Conservation (phyloP, 805 yeast species). For the Candida jianshihensis region DNA sequence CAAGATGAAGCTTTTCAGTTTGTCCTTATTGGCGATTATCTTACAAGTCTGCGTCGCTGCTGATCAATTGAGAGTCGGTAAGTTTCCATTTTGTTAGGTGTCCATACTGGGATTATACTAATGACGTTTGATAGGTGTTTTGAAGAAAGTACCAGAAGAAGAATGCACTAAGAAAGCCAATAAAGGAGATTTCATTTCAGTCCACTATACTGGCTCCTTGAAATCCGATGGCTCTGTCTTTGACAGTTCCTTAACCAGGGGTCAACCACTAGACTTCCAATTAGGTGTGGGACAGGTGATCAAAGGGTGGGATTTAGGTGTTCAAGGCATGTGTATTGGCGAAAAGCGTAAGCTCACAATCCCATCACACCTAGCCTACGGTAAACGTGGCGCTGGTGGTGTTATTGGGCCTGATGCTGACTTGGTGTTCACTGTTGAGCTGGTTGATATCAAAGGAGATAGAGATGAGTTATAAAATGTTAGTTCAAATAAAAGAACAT, state of each 20-base stretch:
- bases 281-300: slow-evolving; percentile 79
- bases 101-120: neutral
- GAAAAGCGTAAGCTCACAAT: slow-evolving; percentile 75
- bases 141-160: slow-evolving; percentile 39
- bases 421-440: slow-evolving; percentile 58
- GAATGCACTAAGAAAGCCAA: slow-evolving; percentile 53
- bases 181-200: slow-evolving; percentile 61
- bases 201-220: slow-evolving; percentile 74
- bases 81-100: neutral
- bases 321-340: slow-evolving; percentile 73
- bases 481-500: too few relatives aligned
- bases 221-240: slow-evolving; percentile 58
- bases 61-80: slow-evolving; percentile 9
- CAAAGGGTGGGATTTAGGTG: slow-evolving; percentile 87
- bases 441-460: slow-evolving; percentile 51
- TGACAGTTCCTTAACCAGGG: slow-evolving; percentile 65
- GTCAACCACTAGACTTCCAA: slow-evolving; percentile 60
- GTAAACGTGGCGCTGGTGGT: slow-evolving; percentile 67
- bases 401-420: slow-evolving; percentile 76
- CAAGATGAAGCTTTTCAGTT: neutral
- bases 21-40: neutral
- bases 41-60: slow-evolving; percentile 1
- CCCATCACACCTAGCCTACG: slow-evolving; percentile 77
- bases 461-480: slow-evolving; percentile 16
- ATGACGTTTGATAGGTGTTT: slow-evolving; percentile 28